Base-by-base conservation (phyloP, 208 protist genomes). In the Crithidia thermophila region DNA sequence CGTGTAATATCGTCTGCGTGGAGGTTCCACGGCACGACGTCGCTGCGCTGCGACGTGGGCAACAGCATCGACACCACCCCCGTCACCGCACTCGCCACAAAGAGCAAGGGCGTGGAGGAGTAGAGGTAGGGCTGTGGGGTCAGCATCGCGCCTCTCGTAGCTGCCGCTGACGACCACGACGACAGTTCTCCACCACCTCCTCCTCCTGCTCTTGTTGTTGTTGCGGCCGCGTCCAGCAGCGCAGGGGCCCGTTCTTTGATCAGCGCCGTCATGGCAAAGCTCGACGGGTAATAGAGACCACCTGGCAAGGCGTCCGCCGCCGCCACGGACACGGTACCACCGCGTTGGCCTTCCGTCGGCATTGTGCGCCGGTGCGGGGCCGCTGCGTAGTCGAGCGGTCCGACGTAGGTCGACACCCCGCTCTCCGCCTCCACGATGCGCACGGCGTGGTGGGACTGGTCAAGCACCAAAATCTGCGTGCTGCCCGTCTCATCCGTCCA, bases 361-460 rank as follows among this genome's bases (percentile, higher is more conserved):
- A n/a, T n/a, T n/a, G n/a, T n/a, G n/a, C n/a, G n/a, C 6, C 37
- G 31, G 20, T 25, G 16, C 37, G 2, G 11, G 30, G 28, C 4
- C 30, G 13, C 45, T 39, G 66, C 16, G 56, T 77, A 87, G 53
- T 84, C 78, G 11, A 75, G 30, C n/a, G 81, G 74, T 0, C 75
- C 69, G 31, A 89, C 61, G 50, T 89, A 53, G 16, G 81, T 87
- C 27, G 77, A 69, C 49, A 92, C 81, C 11, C 82, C 86, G 20
- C 61, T 23, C n/a, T 75, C 62, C 11, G 28, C 49, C 40, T 82
- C 75, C 7, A 92, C 27, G 34, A 87, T 47, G 25, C 78, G 77
- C 5, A 92, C 56, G 27, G 82, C 77, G 60, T 79, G 65, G 51
- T 77, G 68, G 21, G 63, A 61, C 50, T 62, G 67, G 66, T 92